Percentiles rank a stretch among this genome's conserved stretches.
Conservation (phyloP, 2,329 filamentous ascomycete species). For the Dactylellina drechsleri region DNA sequence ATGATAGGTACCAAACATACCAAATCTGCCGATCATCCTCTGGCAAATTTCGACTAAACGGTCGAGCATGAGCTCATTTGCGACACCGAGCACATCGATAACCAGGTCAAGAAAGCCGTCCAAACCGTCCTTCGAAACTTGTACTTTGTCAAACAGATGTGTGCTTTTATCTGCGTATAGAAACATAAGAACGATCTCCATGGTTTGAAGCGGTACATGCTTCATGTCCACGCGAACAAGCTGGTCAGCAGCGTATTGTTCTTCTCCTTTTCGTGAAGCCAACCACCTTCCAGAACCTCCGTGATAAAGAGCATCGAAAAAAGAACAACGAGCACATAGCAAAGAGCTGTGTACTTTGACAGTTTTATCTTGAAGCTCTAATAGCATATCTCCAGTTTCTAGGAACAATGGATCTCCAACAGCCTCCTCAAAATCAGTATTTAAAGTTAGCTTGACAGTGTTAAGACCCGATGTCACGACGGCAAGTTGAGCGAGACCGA, state of each 20-base stretch:
- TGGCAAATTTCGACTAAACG: constrained; percentile 90
- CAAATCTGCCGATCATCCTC: constrained; percentile 80
- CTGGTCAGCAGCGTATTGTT: constrained; percentile 61
- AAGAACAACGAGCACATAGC: constrained; percentile 84
- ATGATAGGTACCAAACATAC: constrained; percentile 62
- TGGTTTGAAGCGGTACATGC: constrained; percentile 78
- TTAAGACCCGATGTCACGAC: constrained; percentile 75
- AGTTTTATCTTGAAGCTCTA: constrained; percentile 79
- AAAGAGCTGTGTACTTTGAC: constrained; percentile 79
- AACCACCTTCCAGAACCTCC: constrained; percentile 93
- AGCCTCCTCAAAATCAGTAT: constrained; percentile 69
- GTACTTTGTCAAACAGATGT: constrained; percentile 82
- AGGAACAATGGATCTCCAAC: constrained; percentile 77
- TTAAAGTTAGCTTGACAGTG: constrained; percentile 30
- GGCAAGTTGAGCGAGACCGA: constrained; percentile 70
- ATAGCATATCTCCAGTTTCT: constrained; percentile 72
- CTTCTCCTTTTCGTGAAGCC: constrained; percentile 70
- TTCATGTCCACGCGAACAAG: constrained; percentile 79
- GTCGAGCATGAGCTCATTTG: constrained; percentile 96
- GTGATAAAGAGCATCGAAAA: constrained; percentile 88
- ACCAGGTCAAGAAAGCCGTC: constrained; percentile 90
- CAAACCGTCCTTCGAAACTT: constrained; percentile 68
- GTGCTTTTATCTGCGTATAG: constrained; percentile 84
- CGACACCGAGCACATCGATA: constrained; percentile 86
- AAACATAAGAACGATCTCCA: constrained; percentile 80